These are phyloP conservation scores for Scytalidium lignicola DNA, from an alignment of 2,329 filamentous ascomycete genomes.

Conservation along the genomic window DNA sequence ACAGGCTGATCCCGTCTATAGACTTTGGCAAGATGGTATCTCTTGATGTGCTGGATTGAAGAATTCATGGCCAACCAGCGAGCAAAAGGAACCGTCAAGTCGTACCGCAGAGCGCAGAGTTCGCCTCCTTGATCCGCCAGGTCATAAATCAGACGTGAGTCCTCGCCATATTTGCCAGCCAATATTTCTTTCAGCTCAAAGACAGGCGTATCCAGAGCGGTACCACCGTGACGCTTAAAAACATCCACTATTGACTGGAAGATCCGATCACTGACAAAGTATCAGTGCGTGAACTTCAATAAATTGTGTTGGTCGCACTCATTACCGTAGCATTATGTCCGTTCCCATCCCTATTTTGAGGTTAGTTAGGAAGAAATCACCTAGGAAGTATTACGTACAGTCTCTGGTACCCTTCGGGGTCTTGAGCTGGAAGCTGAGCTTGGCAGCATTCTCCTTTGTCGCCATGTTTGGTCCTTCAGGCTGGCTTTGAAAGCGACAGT, in stretches of 20 bases:
- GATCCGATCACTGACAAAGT: conserved; percentile 55
- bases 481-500: not conserved
- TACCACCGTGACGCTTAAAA: conserved; percentile 79
- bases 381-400: conserved; percentile 46
- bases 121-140: conserved; percentile 84
- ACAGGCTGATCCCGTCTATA: conserved; percentile 71
- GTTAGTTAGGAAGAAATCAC: conserved; percentile 7
- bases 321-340: conserved; percentile 66
- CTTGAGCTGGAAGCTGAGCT: conserved; percentile 64
- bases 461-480: conserved; percentile 19
- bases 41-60: conserved; percentile 76
- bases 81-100: conserved; percentile 85
- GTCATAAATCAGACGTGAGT: conserved; percentile 89
- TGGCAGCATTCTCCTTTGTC: conserved; percentile 29
- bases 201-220: conserved; percentile 74
- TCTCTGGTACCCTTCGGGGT: conserved; percentile 89
- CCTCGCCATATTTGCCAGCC: conserved; percentile 86
- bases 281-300: not conserved
- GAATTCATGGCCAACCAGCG: conserved; percentile 88
- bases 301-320: not conserved
- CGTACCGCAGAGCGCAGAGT: conserved; percentile 78
- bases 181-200: conserved; percentile 86
- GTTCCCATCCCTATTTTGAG: conserved; percentile 55
- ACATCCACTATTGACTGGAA: conserved; percentile 70
- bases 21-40: conserved; percentile 94